These are phyloP conservation scores for Ascochyta rabiei DNA, from an alignment of 2,329 filamentous ascomycete species.

Conservation along the genomic window DNA sequence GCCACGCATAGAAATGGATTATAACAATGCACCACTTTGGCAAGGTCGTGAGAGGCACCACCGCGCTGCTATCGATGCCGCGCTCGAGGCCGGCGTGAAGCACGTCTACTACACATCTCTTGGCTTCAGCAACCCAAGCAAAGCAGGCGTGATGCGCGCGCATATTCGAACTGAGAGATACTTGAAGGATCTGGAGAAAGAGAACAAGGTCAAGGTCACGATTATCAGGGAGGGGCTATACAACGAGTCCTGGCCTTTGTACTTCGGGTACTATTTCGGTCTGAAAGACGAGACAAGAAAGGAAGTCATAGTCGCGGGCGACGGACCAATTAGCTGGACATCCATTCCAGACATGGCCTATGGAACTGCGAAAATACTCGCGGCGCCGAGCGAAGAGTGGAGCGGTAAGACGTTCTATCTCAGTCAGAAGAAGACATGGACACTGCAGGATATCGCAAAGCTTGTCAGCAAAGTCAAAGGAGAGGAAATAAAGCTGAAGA, in stretches of 20 bases:
- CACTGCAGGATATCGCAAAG: constrained; percentile 37
- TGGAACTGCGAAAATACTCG: constrained; percentile 50
- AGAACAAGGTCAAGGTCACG: constrained; percentile 36
- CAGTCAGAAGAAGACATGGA: constrained; percentile 35
- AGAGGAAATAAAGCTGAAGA: constrained; percentile 43
- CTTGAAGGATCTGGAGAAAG: constrained; percentile 38
- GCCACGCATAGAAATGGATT: constrained; percentile 53
- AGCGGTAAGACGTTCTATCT: constrained; percentile 50
- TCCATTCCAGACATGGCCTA: constrained; percentile 52
- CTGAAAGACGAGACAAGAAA: constrained; percentile 43
- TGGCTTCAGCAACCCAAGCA: constrained; percentile 50
- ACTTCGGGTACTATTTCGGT: constrained; percentile 52
- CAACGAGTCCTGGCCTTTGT: constrained; percentile 56
- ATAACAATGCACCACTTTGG: constrained; percentile 49
- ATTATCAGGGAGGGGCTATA: constrained; percentile 54
- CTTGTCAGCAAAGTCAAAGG: constrained; percentile 37
- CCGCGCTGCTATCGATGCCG: constrained; percentile 51
- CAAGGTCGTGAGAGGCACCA: constrained; percentile 54
- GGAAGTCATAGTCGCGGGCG: constrained; percentile 50
- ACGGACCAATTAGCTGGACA: constrained; percentile 53
- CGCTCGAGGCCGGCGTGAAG: constrained; percentile 48
- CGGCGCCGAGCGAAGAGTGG: constrained; percentile 39
- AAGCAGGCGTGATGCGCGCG: constrained; percentile 54
- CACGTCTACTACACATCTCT: constrained; percentile 57
- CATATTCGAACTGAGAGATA: constrained; percentile 55